Conservation (phyloP, 495 filamentous ascomycete genomes). For the Xylaria palmicola region DNA sequence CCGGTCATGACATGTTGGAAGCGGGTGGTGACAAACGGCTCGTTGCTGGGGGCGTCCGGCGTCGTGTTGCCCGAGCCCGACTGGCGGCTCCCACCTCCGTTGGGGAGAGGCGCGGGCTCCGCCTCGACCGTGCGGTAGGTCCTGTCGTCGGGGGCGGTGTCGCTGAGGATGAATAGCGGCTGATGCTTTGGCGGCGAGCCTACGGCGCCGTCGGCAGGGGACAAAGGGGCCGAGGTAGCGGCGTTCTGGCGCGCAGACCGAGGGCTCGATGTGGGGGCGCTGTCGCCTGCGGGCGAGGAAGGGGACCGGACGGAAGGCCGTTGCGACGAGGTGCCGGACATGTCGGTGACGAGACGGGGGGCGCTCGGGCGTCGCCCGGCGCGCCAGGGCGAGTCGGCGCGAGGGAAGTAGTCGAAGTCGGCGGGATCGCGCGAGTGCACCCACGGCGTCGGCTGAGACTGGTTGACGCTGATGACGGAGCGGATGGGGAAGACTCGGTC, state of each 20-base stretch:
- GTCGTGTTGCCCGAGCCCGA: conserved; percentile 20
- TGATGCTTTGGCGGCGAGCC: conserved; percentile 32
- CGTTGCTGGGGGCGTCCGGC: conserved; percentile 29
- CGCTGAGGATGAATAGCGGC: conserved; percentile 30
- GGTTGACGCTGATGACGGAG: conserved; percentile 74
- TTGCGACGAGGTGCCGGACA: neutral
- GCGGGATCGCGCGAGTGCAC: conserved; percentile 29
- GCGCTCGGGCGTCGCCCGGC: conserved; percentile 17
- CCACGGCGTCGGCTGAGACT: conserved; percentile 36
- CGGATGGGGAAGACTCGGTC: conserved; percentile 85
- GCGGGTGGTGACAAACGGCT: conserved; percentile 58
- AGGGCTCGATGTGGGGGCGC: neutral
- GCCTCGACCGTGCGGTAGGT: conserved; percentile 19
- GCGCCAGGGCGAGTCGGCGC: conserved; percentile 27
- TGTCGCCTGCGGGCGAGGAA: conserved; percentile 3
- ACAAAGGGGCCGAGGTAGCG: neutral
- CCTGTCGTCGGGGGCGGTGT: conserved; percentile 35
- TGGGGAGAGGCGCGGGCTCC: neutral
- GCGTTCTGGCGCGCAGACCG: conserved; percentile 23
- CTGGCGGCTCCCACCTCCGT: conserved; percentile 6
- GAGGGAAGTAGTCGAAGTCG: conserved; percentile 29
- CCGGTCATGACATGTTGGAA: conserved; percentile 80
- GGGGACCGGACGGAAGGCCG: conserved; percentile 4
- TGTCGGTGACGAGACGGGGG: conserved; percentile 15
- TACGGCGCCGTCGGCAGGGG: conserved; percentile 23